Evolutionary conservation across 257 asterid genomes (phyloP), one percentile per base, ranked within the genome.

Genomic region (Capsicum rhomboideum): DNA sequence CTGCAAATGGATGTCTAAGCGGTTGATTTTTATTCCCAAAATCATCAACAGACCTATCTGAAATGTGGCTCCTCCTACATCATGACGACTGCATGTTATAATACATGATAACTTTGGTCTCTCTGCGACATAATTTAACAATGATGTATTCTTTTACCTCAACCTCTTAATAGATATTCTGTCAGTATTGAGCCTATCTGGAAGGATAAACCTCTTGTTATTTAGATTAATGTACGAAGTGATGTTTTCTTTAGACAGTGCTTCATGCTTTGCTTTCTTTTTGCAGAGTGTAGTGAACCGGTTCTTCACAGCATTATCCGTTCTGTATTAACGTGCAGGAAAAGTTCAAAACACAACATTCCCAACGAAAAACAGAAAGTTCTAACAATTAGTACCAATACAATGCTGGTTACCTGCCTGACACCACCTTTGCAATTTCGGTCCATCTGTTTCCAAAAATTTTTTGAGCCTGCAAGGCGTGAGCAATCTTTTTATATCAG

Each of bases 281-380:
- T 93, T 96, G 90, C 98, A 93, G 69, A 96, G 91, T 79, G 99
- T 96, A 23, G 98, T 85, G 91, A 96, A 96, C 68, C 99, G 91
- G 64, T 96, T 96, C 92, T 96, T 96, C 91, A 96, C 99, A 77
- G 99, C 99, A 89, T 96, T 96, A 86, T 96, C 99, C 55, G 98
- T 96, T 85, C 99, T 96, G 94, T 59, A 49, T 71, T 31, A 4
- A 42, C 66, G 54, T 37, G 26, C 12, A 55, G 8, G 14, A 17
- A 77, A 31, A 29, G 83, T 54, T 79, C 49, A 31, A 5, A 79
- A 28, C 71, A 28, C 71, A 0, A 55, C 46, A 29, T 31, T 6
- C 58, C 46, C 13, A 78, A 52, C 82, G 52, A 55, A 72, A 72
- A 0, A 23, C 21, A 37, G 6, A 72, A 63, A 31, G 4, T 10